phyloP scores from a whole-genome alignment of 2,329 filamentous ascomycete genomes.

The Pyrenophora graminea region DNA sequence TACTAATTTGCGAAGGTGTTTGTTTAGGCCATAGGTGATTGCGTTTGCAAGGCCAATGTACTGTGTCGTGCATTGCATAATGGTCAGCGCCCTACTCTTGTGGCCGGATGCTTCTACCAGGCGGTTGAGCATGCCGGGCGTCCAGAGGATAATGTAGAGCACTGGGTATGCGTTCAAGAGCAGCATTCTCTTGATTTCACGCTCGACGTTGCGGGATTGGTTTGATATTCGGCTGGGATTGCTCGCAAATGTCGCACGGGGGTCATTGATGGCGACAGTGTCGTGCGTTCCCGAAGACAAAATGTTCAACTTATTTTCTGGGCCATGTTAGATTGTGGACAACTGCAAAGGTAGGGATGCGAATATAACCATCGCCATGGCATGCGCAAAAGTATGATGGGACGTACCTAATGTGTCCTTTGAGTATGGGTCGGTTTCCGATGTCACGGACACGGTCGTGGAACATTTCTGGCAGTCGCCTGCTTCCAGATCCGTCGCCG shows the following conservation, averaged over 20 bases:
- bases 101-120: slow-evolving; percentile 24
- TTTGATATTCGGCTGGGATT: background rate
- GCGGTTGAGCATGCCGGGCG: slow-evolving; percentile 37
- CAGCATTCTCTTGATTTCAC: slow-evolving; percentile 34
- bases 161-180: slow-evolving; percentile 43
- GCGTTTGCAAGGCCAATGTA: slow-evolving; percentile 30
- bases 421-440: background rate
- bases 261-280: too few species aligned
- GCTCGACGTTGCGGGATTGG: slow-evolving; percentile 11
- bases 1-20: slow-evolving; percentile 12
- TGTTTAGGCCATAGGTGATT: slow-evolving; percentile 23
- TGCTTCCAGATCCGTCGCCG: background rate
- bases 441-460: background rate
- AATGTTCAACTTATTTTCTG: too few species aligned
- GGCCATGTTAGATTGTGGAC: background rate
- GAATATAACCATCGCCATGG: too few species aligned
- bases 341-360: too few species aligned
- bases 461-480: background rate
- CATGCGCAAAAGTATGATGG: too few species aligned
- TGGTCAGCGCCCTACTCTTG: slow-evolving; percentile 4
- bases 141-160: slow-evolving; percentile 41
- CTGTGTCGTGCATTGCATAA: slow-evolving; percentile 26
- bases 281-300: background rate
- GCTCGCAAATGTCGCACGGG: background rate
- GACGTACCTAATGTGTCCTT: slow-evolving; percentile 1